Evolutionary conservation across 805 yeast species (phyloP).

Genomic region (Metschnikowia santaceciliae): DNA sequence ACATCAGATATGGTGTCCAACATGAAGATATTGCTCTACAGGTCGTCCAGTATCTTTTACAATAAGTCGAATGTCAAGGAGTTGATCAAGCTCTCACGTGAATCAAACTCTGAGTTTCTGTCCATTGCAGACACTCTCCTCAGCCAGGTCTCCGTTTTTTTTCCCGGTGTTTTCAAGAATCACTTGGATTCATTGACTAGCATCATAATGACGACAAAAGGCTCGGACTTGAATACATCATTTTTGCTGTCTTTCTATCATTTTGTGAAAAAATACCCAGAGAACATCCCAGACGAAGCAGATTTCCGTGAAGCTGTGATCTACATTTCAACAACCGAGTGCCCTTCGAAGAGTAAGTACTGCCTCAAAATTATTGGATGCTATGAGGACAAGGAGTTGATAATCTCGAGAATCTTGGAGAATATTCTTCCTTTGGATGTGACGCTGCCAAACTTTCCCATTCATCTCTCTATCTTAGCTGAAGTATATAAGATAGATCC

Average conservation of each 20-base stretch:
- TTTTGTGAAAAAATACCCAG: conserved; percentile 49
- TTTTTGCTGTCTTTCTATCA: conserved; percentile 56
- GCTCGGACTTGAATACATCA: conserved; percentile 6
- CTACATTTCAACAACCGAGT: conserved; percentile 47
- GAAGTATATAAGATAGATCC: conserved; percentile 54
- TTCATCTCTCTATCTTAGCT: conserved; percentile 57
- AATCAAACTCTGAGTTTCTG: conserved; percentile 25
- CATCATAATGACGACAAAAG: conserved; percentile 25
- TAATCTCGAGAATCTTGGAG: conserved; percentile 36
- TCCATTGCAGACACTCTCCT: conserved; percentile 49
- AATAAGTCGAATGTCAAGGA: conserved; percentile 62
- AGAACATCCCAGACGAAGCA: conserved; percentile 42
- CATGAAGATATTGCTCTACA: conserved; percentile 54
- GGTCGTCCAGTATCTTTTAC: conserved; percentile 58
- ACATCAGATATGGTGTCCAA: conserved; percentile 49
- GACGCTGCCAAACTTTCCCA: conserved; percentile 37
- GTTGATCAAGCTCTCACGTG: conserved; percentile 45
- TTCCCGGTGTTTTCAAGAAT: conserved; percentile 62
- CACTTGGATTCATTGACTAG: conserved; percentile 51
- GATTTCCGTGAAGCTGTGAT: conserved; percentile 44
- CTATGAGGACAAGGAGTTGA: conserved; percentile 39
- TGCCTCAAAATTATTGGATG: conserved; percentile 55
- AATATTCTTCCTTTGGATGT: conserved; percentile 49
- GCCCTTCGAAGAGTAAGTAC: conserved; percentile 60
- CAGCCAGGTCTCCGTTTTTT: conserved; percentile 52